Base-by-base conservation (phyloP, 2,329 filamentous ascomycete species). In the Magnaporthiopsis poae region DNA sequence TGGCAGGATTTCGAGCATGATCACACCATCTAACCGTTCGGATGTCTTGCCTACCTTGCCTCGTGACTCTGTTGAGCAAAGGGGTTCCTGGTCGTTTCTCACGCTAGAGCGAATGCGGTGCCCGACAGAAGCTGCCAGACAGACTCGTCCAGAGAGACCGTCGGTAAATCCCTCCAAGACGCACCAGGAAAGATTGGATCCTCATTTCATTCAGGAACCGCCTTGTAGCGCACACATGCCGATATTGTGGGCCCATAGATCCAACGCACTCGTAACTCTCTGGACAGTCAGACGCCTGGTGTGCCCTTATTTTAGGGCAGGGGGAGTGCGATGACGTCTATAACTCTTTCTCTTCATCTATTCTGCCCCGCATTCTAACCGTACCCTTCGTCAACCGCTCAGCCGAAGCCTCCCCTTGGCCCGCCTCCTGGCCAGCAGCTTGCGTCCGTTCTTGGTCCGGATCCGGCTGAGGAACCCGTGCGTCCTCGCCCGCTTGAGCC, bases 401-500 rank as follows among this genome's bases (percentile, higher is more conserved):
- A 85, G 67, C 71, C 78, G 74, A 71, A 75, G 77, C 69, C 85
- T 76, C 65, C 83, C 81, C 81, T 86, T 87, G 18, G 78, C 70
- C 75, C 73, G 78, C 75, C 86, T 78, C 71, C 84, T 76, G 72
- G 77, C 75, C 65, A 88, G 72, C 68, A 80, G 84, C 76, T 81
- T 84, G 67, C 80, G 77, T 3, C 85, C 85, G 12, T 79, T 82
- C 72, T 78, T 80, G 62, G 80, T 81, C 70, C 80, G 77, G 70
- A 80, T 74, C 56, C 85, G 77, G 70, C 77, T 80, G 63, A 88
- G 74, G 71, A 86, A 88, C 0, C 85, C 86, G 69, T 83, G 81
- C 70, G 84, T 80, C 31, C 85, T 79, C 79, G 87, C 87, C 75
- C 86, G 83, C 18, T 86, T 74, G 66, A 87, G 76, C 52, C 85